Evolutionary conservation across 2,329 filamentous ascomycete species (phyloP), one percentile per base, ranked within the genome.

Genomic region (Parastagonospora avenae): DNA sequence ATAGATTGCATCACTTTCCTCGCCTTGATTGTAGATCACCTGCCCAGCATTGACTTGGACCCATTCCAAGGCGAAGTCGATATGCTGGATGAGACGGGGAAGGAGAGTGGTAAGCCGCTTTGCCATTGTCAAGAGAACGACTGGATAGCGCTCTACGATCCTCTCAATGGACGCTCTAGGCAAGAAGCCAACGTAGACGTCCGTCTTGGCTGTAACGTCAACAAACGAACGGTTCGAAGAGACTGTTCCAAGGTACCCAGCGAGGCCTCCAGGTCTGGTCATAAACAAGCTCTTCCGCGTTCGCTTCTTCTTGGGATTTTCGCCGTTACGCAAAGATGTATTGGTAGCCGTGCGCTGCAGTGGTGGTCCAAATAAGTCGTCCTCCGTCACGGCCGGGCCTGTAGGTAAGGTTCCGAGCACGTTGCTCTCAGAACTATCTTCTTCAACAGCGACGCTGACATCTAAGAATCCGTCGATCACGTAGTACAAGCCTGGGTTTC

Each of bases 21-120:
- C 92, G 2, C 87, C 87, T 73, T 96, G 90, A 60, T 96, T 91
- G 71, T 95, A 96, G 31, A 99, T 90, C 8, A 97, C 90, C 69
- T 99, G 92, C 0, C 94, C 92, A 3, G 94, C 91, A 73, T 91
- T 92, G 54, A 99, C 92, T 69, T 99, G 95, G 2, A 97, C 87
- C 94, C 95, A 99, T 77, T 99, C 95, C 14, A 99, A 80, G 4
- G 94, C 94, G 76, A 99, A 99, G 73, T 99, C 94, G 57, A 99
- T 97, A 67, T 99, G 94, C 12, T 97, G 80, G 55, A 99, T 92
- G 46, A 99, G 79, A 11, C 91, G 86, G 0, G 95, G 94, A 4
- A 99, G 79, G 5, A 99, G 84, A 55, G 87, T 92, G 0, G 95
- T 97, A 52, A 99, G 78, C 41, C 94, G 83, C 76, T 99, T 99